Percentiles rank a stretch among this genome's conserved stretches.
phyloP scores from a whole-genome alignment of 306 rosid genomes.

The Hippophae gyantsensis region DNA sequence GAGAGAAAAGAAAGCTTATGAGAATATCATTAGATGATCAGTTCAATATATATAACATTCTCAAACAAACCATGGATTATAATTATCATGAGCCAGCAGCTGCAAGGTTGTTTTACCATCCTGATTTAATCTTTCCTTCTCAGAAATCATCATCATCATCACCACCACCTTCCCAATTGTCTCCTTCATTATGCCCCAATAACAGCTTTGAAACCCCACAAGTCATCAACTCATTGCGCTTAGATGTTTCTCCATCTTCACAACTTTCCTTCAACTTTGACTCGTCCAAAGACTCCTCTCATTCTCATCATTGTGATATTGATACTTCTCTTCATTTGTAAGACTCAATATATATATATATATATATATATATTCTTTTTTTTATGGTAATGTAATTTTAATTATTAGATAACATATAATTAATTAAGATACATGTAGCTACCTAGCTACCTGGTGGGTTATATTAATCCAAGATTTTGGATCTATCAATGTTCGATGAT shows the following conservation, averaged over 20 bases:
- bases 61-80: conserved; percentile 3
- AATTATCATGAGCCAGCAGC: conserved; percentile 14
- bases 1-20: conserved; percentile 60
- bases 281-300: conserved; percentile 16
- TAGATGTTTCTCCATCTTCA: background rate
- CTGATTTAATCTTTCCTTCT: conserved; percentile 17
- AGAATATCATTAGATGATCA: conserved; percentile 27
- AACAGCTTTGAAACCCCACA: conserved; percentile 16
- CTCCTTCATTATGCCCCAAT: conserved; percentile 60
- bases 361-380: too few species aligned
- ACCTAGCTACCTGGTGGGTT: too few species aligned
- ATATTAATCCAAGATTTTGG: too few species aligned
- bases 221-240: conserved; percentile 28
- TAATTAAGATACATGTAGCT: too few species aligned
- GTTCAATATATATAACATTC: background rate
- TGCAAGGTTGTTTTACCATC: conserved; percentile 25
- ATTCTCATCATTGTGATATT: conserved; percentile 36
- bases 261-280: too few species aligned
- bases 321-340: conserved; percentile 92
- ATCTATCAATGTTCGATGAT: too few species aligned
- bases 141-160: conserved; percentile 22
- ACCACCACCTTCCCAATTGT: conserved; percentile 24
- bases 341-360: conserved; percentile 6
- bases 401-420: too few species aligned
- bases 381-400: too few species aligned